Evolutionary conservation across 805 yeast genomes (phyloP).

Genomic region (Candida tallmaniae): DNA sequence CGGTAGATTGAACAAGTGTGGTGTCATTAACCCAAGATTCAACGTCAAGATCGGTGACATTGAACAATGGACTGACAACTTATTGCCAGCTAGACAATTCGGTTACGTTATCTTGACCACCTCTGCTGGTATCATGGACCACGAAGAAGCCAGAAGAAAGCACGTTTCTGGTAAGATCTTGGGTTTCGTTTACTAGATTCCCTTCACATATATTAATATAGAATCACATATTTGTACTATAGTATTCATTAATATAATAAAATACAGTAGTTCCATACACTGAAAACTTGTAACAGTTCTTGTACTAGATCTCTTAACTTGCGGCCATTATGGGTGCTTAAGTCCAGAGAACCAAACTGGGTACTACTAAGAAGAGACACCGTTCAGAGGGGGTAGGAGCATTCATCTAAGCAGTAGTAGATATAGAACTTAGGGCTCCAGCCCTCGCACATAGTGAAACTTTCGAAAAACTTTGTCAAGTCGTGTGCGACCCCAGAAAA

Average conservation of each 20-base stretch:
- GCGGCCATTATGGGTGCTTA: too few species aligned
- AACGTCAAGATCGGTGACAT: slow-evolving; percentile 92
- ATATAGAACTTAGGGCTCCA: slow-evolving; percentile 6
- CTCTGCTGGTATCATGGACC: slow-evolving; percentile 99
- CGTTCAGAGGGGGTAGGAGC: too few species aligned
- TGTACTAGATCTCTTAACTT: too few species aligned
- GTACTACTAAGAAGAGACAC: too few species aligned
- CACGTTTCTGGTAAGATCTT: slow-evolving; percentile 98
- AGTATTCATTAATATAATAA: too few species aligned
- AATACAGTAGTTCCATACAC: too few species aligned
- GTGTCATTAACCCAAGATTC: slow-evolving; percentile 98
- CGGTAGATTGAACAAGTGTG: slow-evolving; percentile 98
- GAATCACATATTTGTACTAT: too few species aligned
- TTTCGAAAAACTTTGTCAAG: background rate
- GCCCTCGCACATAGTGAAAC: slow-evolving; percentile 4
- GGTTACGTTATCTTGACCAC: slow-evolving; percentile 98
- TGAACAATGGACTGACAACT: slow-evolving; percentile 98
- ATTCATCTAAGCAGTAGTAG: too few species aligned
- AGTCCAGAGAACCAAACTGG: too few species aligned
- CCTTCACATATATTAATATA: background rate
- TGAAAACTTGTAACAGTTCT: too few species aligned
- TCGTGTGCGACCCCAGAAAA: slow-evolving; percentile 9
- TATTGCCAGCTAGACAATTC: slow-evolving; percentile 98
- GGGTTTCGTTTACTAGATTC: slow-evolving; percentile 64
- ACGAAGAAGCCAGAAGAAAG: slow-evolving; percentile 99